These are phyloP conservation scores for Brassica juncea DNA, from an alignment of 345 rosid species.

Conservation along the genomic window DNA sequence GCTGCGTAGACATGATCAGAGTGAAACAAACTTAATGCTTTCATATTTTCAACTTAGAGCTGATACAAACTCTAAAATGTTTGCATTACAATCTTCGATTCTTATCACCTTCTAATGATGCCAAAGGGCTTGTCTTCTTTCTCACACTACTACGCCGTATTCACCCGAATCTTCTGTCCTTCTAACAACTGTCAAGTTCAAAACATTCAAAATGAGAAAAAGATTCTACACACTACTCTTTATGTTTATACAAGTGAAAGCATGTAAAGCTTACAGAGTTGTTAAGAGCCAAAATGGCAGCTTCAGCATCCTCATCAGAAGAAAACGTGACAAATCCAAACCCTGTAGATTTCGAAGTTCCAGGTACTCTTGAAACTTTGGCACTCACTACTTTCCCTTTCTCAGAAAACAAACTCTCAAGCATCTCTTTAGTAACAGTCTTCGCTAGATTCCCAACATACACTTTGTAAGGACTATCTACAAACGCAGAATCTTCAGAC, in stretches of 20 bases:
- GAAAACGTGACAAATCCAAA: slow-evolving; percentile 89
- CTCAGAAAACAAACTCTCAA: slow-evolving; percentile 65
- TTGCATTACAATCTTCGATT: slow-evolving; percentile 34
- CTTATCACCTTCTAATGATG: not conserved
- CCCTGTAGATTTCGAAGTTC: slow-evolving; percentile 81
- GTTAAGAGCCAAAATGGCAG: slow-evolving; percentile 72
- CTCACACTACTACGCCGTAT: slow-evolving; percentile 61
- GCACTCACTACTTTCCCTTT: slow-evolving; percentile 80
- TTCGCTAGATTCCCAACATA: slow-evolving; percentile 91
- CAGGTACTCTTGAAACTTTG: slow-evolving; percentile 76
- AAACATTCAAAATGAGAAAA: not conserved
- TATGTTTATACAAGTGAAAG: not conserved
- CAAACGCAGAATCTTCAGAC: slow-evolving; percentile 68
- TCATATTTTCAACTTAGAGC: slow-evolving; percentile 16
- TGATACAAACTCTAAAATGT: slow-evolving; percentile 23
- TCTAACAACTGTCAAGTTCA: slow-evolving; percentile 59
- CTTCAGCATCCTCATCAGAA: slow-evolving; percentile 71
- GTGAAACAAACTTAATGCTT: slow-evolving; percentile 8
- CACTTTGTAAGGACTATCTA: slow-evolving; percentile 70
- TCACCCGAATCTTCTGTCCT: slow-evolving; percentile 83
- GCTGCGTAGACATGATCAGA: not conserved
- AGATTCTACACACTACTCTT: no score
- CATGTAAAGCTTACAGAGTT: slow-evolving; percentile 55
- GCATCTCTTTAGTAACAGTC: slow-evolving; percentile 65
- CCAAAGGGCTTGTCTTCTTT: not conserved